Percentiles rank a stretch among this genome's conserved stretches.
phyloP scores from a whole-genome alignment of 1,139 yeast genomes.

The Pichia norvegensis region DNA sequence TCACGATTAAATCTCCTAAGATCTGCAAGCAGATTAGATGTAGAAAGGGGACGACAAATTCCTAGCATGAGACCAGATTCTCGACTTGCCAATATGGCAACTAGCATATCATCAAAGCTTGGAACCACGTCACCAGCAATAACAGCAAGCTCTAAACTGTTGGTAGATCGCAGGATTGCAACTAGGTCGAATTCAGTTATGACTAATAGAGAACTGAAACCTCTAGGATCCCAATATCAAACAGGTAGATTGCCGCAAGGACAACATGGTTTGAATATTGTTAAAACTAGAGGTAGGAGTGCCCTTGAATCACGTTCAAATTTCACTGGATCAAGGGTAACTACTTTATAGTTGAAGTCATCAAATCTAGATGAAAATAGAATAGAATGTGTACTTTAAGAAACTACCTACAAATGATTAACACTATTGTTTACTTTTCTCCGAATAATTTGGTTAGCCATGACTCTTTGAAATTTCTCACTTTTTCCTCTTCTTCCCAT shows the following conservation, averaged over 20 bases:
- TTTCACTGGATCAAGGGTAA: slow-evolving; percentile 2
- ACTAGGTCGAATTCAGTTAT: slow-evolving; percentile 9
- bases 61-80: slow-evolving; percentile 9
- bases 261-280: not conserved
- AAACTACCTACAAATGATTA: not conserved
- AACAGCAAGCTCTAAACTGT: not conserved
- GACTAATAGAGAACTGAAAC: slow-evolving; percentile 7
- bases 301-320: slow-evolving; percentile 7
- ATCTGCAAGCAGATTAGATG: slow-evolving; percentile 12
- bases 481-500: slow-evolving; percentile 38
- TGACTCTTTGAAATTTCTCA: slow-evolving; percentile 30
- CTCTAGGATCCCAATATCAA: not conserved
- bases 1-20: slow-evolving; percentile 17
- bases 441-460: slow-evolving; percentile 39
- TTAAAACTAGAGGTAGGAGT: slow-evolving; percentile 9
- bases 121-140: slow-evolving; percentile 14
- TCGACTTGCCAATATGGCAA: slow-evolving; percentile 13
- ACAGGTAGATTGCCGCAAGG: not conserved
- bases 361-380: too few species aligned
- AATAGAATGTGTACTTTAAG: not conserved
- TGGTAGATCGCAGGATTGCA: not conserved
- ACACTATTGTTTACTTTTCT: slow-evolving; percentile 23
- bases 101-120: slow-evolving; percentile 9
- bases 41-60: not conserved
- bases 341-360: slow-evolving; percentile 4